Evolutionary conservation across 108 stramenopile genomes (phyloP).

Genomic region (Nitzschia sp.): DNA sequence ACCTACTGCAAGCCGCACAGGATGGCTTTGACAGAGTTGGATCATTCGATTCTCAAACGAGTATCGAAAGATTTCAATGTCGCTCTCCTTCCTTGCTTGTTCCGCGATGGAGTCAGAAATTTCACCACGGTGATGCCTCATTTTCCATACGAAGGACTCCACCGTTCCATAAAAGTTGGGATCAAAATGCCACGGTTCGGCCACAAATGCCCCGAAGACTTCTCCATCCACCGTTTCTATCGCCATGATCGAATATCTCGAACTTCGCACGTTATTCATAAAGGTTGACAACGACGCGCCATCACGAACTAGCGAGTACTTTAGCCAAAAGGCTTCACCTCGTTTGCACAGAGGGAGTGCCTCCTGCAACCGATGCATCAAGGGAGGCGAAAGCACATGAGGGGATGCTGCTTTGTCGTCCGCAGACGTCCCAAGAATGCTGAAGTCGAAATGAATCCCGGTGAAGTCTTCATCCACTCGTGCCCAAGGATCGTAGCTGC

Average conservation of each 20-base stretch:
- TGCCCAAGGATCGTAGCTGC: constrained; percentile 4
- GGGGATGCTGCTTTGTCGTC: constrained; percentile 51
- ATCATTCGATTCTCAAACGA: constrained; percentile 58
- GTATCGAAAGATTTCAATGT: constrained; percentile 74
- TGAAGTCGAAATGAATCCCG: constrained; percentile 17
- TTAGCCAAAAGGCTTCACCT: constrained; percentile 60
- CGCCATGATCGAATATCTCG: constrained; percentile 61
- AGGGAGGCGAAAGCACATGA: constrained; percentile 63
- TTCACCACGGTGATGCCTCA: constrained; percentile 52
- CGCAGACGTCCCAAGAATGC: constrained; percentile 59
- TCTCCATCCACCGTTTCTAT: constrained; percentile 73
- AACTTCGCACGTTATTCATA: constrained; percentile 36
- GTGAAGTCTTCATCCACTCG: constrained; percentile 1
- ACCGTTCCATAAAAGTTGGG: constrained; percentile 45
- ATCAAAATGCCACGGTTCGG: constrained; percentile 56
- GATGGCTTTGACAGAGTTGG: constrained; percentile 61
- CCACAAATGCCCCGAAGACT: constrained; percentile 76
- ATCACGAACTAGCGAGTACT: constrained; percentile 56
- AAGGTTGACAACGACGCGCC: constrained; percentile 52
- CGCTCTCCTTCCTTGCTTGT: constrained; percentile 58
- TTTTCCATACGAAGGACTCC: constrained; percentile 65
- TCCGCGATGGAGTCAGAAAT: constrained; percentile 38
- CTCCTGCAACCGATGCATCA: constrained; percentile 46
- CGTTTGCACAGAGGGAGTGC: constrained; percentile 46
- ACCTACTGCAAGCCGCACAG: constrained; percentile 51